These are phyloP conservation scores for Takashimella tepidaria DNA, from an alignment of 1,284 basidiomycete species.

Conservation along the genomic window DNA sequence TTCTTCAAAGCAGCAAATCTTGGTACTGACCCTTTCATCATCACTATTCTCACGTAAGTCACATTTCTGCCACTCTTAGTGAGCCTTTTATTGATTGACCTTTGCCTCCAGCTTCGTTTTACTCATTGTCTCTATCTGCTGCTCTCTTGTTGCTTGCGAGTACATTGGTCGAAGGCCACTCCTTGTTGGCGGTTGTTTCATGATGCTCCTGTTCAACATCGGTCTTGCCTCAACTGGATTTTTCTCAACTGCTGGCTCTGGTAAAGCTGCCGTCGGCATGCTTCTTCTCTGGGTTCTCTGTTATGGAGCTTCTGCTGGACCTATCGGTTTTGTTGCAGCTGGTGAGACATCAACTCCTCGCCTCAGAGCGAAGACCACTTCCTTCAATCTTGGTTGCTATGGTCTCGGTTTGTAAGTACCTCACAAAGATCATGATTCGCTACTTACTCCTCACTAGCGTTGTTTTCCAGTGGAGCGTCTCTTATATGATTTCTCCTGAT, in stretches of 20 bases:
- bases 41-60: slow-evolving; percentile 20
- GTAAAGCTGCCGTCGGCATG: slow-evolving; percentile 16
- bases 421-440: not conserved
- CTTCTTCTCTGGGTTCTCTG: slow-evolving; percentile 22
- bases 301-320: slow-evolving; percentile 16
- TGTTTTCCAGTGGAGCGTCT: slow-evolving; percentile 21
- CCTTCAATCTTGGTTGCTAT: slow-evolving; percentile 22
- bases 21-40: slow-evolving; percentile 17
- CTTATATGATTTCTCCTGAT: slow-evolving; percentile 26
- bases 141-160: slow-evolving; percentile 15
- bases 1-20: slow-evolving; percentile 24
- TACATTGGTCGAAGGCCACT: slow-evolving; percentile 21
- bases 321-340: slow-evolving; percentile 18
- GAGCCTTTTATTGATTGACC: slow-evolving; percentile 6
- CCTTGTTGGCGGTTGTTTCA: slow-evolving; percentile 19
- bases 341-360: slow-evolving; percentile 20
- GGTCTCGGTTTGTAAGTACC: slow-evolving; percentile 18
- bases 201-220: slow-evolving; percentile 24
- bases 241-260: not conserved
- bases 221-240: slow-evolving; percentile 18
- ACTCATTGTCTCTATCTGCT: slow-evolving; percentile 3
- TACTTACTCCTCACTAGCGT: slow-evolving; percentile 4
- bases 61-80: not conserved
- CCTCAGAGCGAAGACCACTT: slow-evolving; percentile 19
- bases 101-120: slow-evolving; percentile 5